phyloP scores from a whole-genome alignment of 1,139 yeast genomes.

The Kurtzmaniella natalensis region DNA sequence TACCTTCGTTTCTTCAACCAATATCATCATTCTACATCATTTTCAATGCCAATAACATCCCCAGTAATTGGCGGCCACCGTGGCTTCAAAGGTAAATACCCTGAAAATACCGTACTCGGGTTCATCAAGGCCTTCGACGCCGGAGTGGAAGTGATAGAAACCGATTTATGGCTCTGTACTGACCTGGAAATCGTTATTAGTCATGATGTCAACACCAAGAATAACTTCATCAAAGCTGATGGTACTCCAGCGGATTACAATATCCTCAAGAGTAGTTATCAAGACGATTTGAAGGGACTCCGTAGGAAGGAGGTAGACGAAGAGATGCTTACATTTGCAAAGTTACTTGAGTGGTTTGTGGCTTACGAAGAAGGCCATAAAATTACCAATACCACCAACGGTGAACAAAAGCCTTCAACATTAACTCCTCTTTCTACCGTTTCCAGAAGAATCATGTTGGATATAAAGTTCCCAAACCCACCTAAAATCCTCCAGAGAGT shows the following conservation, averaged over 20 bases:
- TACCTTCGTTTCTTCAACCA: no score
- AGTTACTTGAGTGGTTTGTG: constrained; percentile 56
- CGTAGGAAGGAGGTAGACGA: constrained; percentile 53
- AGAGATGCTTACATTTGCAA: constrained; percentile 56
- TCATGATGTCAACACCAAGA: constrained; percentile 61
- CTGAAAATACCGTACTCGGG: constrained; percentile 78
- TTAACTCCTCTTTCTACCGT: no score
- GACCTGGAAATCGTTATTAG: constrained; percentile 75
- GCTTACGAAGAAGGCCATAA: constrained; percentile 22
- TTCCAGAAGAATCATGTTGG: constrained; percentile 55
- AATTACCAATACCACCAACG: constrained; percentile 21
- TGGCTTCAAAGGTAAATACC: constrained; percentile 56
- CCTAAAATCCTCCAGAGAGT: constrained; percentile 52
- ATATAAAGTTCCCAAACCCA: constrained; percentile 71
- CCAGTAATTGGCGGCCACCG: constrained; percentile 43
- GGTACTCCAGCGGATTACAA: constrained; percentile 37
- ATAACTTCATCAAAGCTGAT: constrained; percentile 53
- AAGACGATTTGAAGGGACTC: constrained; percentile 43
- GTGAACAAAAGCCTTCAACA: no score
- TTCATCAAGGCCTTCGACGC: constrained; percentile 65
- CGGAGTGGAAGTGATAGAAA: constrained; percentile 73
- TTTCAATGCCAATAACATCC: constrained; percentile 10
- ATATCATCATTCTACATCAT: no score
- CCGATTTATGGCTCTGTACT: constrained; percentile 74
- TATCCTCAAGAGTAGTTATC: constrained; percentile 38